A percentile compares a stretch with the other conserved stretches of the same genome.
Evolutionary conservation across 331 rosid species (phyloP).

Genomic region (Malus hybrid): DNA sequence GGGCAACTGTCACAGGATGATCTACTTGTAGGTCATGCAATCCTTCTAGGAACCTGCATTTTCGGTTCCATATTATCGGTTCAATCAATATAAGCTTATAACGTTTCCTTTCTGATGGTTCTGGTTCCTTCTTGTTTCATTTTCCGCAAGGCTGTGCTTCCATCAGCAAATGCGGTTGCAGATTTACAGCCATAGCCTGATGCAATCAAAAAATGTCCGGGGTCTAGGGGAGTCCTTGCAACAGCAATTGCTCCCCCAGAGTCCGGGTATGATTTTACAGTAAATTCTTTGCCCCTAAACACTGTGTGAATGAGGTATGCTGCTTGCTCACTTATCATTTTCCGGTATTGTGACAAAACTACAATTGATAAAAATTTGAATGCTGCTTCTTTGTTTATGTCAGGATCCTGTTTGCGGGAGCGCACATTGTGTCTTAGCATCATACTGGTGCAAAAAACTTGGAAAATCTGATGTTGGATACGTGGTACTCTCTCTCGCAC

Average conservation of each 20-base stretch:
- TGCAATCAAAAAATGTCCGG: conserved; percentile 39
- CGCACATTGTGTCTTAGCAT: conserved; percentile 72
- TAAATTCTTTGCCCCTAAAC: conserved; percentile 47
- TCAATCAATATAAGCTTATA: too few species aligned
- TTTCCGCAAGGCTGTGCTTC: conserved; percentile 41
- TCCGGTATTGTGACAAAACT: not conserved
- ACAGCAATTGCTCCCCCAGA: conserved; percentile 48
- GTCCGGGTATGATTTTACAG: conserved; percentile 57
- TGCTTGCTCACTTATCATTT: not conserved
- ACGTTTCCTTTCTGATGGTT: not conserved
- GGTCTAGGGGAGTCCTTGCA: conserved; percentile 39
- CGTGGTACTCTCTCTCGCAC: conserved; percentile 35
- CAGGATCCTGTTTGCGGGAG: conserved; percentile 75
- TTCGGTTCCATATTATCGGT: not conserved
- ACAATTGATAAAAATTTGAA: not conserved
- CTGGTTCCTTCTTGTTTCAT: not conserved
- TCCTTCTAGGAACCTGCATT: conserved; percentile 17
- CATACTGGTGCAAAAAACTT: conserved; percentile 61
- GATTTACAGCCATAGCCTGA: conserved; percentile 52
- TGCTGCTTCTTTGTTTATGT: not conserved
- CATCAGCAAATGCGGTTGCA: conserved; percentile 41
- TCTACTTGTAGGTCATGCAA: conserved; percentile 41
- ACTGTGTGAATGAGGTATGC: conserved; percentile 49
- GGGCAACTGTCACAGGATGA: conserved; percentile 20
- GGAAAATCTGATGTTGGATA: conserved; percentile 64